Evolutionary conservation across 169 alveolate species (phyloP), one percentile per base, ranked within the genome.

Genomic region (Plasmodium cynomolgi): DNA sequence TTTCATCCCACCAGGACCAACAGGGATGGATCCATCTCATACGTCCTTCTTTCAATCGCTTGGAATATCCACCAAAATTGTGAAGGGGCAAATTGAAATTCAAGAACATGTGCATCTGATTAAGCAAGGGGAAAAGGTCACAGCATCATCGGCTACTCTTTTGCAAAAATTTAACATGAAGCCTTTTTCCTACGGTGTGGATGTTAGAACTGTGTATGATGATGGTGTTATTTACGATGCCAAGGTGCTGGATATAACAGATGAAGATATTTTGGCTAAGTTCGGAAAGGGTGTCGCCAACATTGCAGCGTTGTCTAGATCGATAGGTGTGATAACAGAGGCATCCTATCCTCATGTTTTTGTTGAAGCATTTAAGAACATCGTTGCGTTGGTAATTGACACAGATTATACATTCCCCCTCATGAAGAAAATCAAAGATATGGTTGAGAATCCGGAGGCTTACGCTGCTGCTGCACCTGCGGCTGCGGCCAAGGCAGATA

Each of bases 1-100:
- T 83, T 97, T 97, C 96, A 98, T 99, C 84, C 99, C 99, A 13
- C 99, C 99, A 58, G 99, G 99, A 11, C 99, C 99, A 37, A 99
- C 99, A 39, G 99, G 99, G 84, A 97, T 99, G 98, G 99, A 99
- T 95, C 99, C 99, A 41, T 98, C 99, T 34, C 99, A 98, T 97
- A 99, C 99, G 39, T 97, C 99, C 79, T 99, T 99, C 99, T 99
- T 99, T 99, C 99, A 99, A 96, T 99, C 99, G 50, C 97, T 99
- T 93, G 99, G 99, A 91, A 99, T 99, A 92, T 98, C 99, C 15
- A 99, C 99, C 84, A 99, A 99, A 97, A 99, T 99, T 94, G 99
- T 98, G 93, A 99, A 98, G 97, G 99, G 99, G 75, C 99, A 99
- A 95, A 99, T 99, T 90, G 99, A 99, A 97, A 99, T 99, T 91